Conservation (phyloP, 345 rosid genomes). For the Crucihimalaya himalaica region DNA sequence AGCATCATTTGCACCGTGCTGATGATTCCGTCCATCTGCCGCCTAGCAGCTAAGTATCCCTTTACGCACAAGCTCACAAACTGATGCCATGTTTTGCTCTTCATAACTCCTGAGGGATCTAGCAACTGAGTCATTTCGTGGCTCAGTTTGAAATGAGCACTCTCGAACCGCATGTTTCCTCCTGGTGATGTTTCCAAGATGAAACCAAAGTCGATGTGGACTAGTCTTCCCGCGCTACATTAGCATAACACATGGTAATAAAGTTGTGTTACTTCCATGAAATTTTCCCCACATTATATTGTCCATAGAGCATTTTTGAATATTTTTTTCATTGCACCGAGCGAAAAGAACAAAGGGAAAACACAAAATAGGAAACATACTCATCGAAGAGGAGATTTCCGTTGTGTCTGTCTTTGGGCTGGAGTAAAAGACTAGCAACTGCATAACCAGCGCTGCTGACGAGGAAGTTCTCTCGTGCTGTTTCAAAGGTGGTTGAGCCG, state of each 20-base stretch:
- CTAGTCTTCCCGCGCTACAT: conserved; percentile 87
- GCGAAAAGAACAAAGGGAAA: conserved; percentile 1
- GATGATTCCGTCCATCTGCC: conserved; percentile 91
- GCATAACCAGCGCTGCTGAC: conserved; percentile 99
- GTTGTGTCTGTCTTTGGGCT: conserved; percentile 98
- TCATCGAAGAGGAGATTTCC: conserved; percentile 97
- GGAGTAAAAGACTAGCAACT: conserved; percentile 94
- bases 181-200: conserved; percentile 96
- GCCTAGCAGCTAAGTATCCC: conserved; percentile 86
- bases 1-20: conserved; percentile 83
- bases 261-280: not conserved
- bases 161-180: conserved; percentile 95
- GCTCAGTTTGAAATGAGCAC: conserved; percentile 97
- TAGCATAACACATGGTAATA: conserved; percentile 7
- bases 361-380: conserved; percentile 44
- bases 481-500: conserved; percentile 85
- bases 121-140: conserved; percentile 98
- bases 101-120: conserved; percentile 92
- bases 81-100: conserved; percentile 82
- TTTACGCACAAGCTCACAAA: conserved; percentile 90
- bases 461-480: conserved; percentile 94
- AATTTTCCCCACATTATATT: not conserved
- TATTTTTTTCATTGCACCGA: not conserved
- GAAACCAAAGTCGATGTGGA: conserved; percentile 97
- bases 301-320: not conserved